Percentiles rank a stretch among this genome's conserved stretches.
Evolutionary conservation across 768 basidiomycete species (phyloP).

Genomic region (Hypsizygus marmoreus): DNA sequence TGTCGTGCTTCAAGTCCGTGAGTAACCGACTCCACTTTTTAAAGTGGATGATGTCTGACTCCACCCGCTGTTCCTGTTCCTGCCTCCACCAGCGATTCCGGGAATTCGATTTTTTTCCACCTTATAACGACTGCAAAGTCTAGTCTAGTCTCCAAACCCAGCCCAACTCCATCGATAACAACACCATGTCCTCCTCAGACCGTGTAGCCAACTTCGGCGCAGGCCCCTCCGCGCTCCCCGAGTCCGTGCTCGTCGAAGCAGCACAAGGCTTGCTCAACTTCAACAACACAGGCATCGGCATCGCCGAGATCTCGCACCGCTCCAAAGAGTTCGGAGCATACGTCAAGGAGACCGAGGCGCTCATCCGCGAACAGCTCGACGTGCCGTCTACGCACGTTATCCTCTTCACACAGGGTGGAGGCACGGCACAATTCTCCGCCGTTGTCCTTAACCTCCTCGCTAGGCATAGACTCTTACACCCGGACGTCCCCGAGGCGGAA

Average conservation of each 20-base stretch:
- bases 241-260: conserved; percentile 83
- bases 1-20: conserved; percentile 15
- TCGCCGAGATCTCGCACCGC: conserved; percentile 96
- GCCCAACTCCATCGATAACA: background rate
- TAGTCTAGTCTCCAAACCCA: background rate
- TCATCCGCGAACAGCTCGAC: conserved; percentile 73
- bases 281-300: conserved; percentile 87
- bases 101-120: background rate
- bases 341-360: conserved; percentile 59
- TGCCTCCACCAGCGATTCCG: conserved; percentile 9
- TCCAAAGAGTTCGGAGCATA: conserved; percentile 84
- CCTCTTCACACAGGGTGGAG: conserved; percentile 95
- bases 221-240: conserved; percentile 91
- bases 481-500: conserved; percentile 54
- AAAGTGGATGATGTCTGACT: conserved; percentile 10
- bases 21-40: conserved; percentile 4
- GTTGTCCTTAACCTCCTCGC: conserved; percentile 91
- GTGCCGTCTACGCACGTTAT: conserved; percentile 85
- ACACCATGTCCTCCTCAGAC: conserved; percentile 6
- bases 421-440: conserved; percentile 88
- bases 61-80: conserved; percentile 4
- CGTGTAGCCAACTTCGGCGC: conserved; percentile 90
- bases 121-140: background rate
- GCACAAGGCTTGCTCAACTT: conserved; percentile 88
- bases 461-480: conserved; percentile 75